Evolutionary conservation across 2,329 filamentous ascomycete genomes (phyloP), one percentile per base, ranked within the genome.

Genomic region (Calonectria pauciramosa): DNA sequence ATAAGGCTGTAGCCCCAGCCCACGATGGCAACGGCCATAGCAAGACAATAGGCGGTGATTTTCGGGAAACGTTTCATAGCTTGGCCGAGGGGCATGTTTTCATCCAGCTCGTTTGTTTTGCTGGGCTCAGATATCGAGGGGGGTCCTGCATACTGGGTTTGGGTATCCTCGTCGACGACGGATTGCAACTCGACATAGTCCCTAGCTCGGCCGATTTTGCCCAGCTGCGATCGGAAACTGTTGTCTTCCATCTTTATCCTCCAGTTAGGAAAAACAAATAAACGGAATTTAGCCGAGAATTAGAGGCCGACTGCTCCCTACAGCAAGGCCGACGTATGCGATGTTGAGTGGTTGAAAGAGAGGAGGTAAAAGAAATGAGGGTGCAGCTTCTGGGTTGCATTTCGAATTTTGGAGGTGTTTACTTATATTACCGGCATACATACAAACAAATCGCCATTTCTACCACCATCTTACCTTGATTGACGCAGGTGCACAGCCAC

Each of bases 1-100:
- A 82, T 76, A 1, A 80, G 63, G 20, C 80, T 80, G 54, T 83
- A 83, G 1, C 82, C 82, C 82, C 81, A 83, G n/a, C 82, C 82
- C 20, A 83, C 70, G 4, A 83, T 73, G 8, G 81, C 77, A 3
- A 83, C 72, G 2, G 80, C 77, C 59, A 84, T 77, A 16, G 73
- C 78, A 2, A 83, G 64, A 13, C 80, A 82, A 36, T 81, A 83
- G 0, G 56, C 76, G 5, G 78, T 76, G 1, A 83, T 64, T 18
- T 81, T 83, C 20, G 82, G 82, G 30, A 83, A 82, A 0, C 49
- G 68, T 20, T 76, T 78, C 0, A 83, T 74, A 14, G 81, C 82
- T 47, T 82, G 70, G 0, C 82, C 75, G 0, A 83, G 70, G 0
- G 80, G 77, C 16, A 83, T 67, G 0, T 81, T 77, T 0, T 76